Evolutionary conservation across 805 yeast genomes (phyloP), one percentile per base, ranked within the genome.

Genomic region (Starmerella scarabaei): DNA sequence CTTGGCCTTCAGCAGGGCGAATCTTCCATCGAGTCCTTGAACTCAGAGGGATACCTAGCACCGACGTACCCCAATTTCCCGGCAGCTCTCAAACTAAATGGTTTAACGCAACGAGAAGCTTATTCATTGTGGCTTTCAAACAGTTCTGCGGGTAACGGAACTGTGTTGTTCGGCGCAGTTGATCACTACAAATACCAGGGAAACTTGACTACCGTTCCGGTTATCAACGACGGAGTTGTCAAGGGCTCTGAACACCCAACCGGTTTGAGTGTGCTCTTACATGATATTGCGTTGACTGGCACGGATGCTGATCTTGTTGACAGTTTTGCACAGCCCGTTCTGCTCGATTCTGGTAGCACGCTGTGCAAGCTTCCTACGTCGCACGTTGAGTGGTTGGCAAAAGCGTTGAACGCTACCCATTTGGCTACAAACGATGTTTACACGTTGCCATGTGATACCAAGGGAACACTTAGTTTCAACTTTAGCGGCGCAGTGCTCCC

Each of bases 51-150:
- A 19, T n/a, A 6, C 11, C 40, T 43, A 5, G 5, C 18, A 1
- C 47, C 47, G 29, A 44, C 50, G 15, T 59, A 56, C 49, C 41
- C 42, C 19, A 60, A 60, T 35, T 33, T 60, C 15, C 64, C 69
- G 11, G 40, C 45, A 21, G 29, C 40, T 39, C 54, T 57, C 49
- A 63, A 61, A 42, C 37, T 45, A 1, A 56, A 60, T 19, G 73
- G 73, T 3, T 29, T 53, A 21, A 68, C 68, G 48, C 50, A 58
- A 28, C 54, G 58, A 33, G 49, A 49, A 17, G 62, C 69, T 14
- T 71, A 67, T 55, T 69, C 74, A 23, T 55, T 71, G 38, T 69
- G 60, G 54, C 56, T 69, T 47, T 57, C 62, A 38, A 50, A 53
- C 8, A 42, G 47, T 2, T 46, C 48, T 16, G 50, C 62, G 7